Evolutionary conservation across 2,329 filamentous ascomycete genomes (phyloP), one percentile per base, ranked within the genome.

Genomic region (Aureobasidium pullulans): DNA sequence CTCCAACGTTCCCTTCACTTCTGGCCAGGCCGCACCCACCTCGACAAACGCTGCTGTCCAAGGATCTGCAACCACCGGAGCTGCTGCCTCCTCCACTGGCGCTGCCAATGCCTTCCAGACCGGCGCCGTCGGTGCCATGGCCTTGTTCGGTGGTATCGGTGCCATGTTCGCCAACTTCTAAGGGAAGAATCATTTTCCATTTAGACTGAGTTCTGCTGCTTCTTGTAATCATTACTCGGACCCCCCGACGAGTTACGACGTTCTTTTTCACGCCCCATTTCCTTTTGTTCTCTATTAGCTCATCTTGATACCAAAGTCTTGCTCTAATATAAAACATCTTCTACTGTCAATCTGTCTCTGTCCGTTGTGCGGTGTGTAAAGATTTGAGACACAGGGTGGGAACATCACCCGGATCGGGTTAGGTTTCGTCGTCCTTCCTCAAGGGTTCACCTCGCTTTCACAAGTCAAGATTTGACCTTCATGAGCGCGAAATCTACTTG

Each of bases 391-490:
- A 23, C 3, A 4, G 23, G 23, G 23, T 23, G 23, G 23, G 23
- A 23, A 3, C 2, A 4, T 23, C 23, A 23, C 3, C 23, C 23
- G 23, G 3, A 3, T 23, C 3, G 23, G 23, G 23, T 23, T 3
- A 23, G 23, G 2, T 23, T 23, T 23, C 23, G 23, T 23, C 23
- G 3, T 3, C 3, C 23, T 23, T 23, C 3, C 23, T 23, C 3
- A 3, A 23, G 23, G 2, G 2, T 23, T 23, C 23, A 23, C 23
- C 23, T 23, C 23, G 23, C 23, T 23, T 23, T 23, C 23, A 23
- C 23, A 96, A 2, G 93, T 87, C 13, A 99, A 79, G 43, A 97
- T 89, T 63, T 94, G 88, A 48, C 90, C 93, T 39, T 90, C 78
- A 68, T 99, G 93, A 0, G 92, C 93, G 66, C 86, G 83, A 85